Evolutionary conservation across 306 rosid genomes (phyloP), one percentile per base, ranked within the genome.

Genomic region (Dicorynia guianensis): DNA sequence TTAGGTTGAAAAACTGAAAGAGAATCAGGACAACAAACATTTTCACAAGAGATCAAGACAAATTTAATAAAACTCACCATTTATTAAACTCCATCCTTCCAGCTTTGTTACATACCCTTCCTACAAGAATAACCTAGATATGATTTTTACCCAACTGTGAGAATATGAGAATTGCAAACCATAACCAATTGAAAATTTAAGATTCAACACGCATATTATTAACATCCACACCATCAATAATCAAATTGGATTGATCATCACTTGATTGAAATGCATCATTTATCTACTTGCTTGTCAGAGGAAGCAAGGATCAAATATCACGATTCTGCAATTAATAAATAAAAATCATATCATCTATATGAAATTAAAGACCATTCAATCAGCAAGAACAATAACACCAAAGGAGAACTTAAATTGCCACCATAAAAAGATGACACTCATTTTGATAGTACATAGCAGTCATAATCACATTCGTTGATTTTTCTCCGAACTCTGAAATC

Each of bases 241-340:
- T 72, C 76, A 92, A 87, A 63, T 87, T 86, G 38, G 82, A 60
- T 78, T 82, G 88, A 59, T 89, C 97, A 47, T 75, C 93, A 17
- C 74, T 85, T 3, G 88, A 82, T 65, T 80, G 76, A 63, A 55
- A 9, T n/a, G 96, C 96, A 48, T 90, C 85, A 20, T 49, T 79
- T 42, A 89, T 87, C 88, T 92, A 97, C 88, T 95, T 95, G 78
- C 92, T 78, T 0, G 97, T 92, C 33, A 92, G 81, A 10, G 97
- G 96, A 82, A 92, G 97, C 85, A 92, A 74, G 7, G 88, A 61
- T 78, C 89, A 95, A 52, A 78, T 58, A 18, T 92, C 96, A 35
- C 93, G 96, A 87, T 81, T 90, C 97, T 89, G 93, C 77, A 71
- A 76, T n/a, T n/a, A 38, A 62, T 11, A 11, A 60, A 39, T 11